Percentiles rank a stretch among this genome's conserved stretches.
Evolutionary conservation across 1,284 basidiomycete genomes (phyloP).

Genomic region (Grifola frondosa): DNA sequence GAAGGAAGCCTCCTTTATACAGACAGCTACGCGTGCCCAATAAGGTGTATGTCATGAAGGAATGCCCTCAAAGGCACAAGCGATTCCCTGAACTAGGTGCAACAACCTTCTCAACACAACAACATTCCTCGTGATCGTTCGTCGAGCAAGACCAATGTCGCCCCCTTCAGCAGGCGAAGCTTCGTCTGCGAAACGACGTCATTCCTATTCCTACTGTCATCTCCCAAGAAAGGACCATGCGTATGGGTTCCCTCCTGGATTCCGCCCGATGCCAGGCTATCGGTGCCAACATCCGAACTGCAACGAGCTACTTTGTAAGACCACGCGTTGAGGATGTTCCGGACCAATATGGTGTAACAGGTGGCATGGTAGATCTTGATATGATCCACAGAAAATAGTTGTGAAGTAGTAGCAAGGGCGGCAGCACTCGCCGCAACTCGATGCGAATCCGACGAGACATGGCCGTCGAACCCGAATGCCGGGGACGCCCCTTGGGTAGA

Average conservation of each 20-base stretch:
- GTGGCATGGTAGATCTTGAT: conserved; percentile 66
- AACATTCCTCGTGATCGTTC: conserved; percentile 15
- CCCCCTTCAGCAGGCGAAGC: conserved; percentile 17
- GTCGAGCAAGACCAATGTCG: conserved; percentile 21
- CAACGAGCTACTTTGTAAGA: no score
- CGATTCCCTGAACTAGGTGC: no score
- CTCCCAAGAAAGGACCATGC: no score
- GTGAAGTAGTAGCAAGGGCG: conserved; percentile 15
- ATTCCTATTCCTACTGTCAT: no score
- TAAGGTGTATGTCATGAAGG: no score
- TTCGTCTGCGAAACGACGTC: no score
- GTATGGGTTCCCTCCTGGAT: no score
- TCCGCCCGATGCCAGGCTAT: no score
- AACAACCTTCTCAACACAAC: conserved; percentile 17
- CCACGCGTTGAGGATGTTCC: conserved; percentile 57
- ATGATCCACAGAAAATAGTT: conserved; percentile 44
- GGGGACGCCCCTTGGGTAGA: conserved; percentile 1
- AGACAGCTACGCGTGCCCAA: no score
- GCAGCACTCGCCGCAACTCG: background rate
- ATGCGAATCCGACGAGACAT: conserved; percentile 6
- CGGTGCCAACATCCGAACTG: no score
- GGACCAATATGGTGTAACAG: conserved; percentile 45
- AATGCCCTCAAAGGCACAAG: no score
- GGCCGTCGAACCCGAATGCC: background rate
- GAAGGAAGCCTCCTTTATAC: no score